Percentiles rank a stretch among this genome's conserved stretches.
These are phyloP conservation scores for Larix kaempferi DNA, from an alignment of 75 land plant genomes.

Conservation along the genomic window DNA sequence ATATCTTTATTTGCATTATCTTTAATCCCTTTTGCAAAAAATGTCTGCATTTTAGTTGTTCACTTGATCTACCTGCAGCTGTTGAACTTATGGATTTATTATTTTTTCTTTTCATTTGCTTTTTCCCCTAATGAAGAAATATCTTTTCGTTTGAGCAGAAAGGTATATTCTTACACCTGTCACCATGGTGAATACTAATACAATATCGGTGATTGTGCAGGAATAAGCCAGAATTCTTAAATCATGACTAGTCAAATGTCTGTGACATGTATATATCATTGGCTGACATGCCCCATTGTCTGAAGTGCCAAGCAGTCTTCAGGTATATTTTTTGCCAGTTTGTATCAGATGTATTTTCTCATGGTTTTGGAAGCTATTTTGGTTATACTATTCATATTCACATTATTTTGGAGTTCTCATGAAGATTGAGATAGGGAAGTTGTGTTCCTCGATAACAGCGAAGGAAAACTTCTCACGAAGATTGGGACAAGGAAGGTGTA, in stretches of 20 bases:
- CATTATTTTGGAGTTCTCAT: background rate
- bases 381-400: background rate
- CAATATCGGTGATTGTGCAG: background rate
- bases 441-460: background rate
- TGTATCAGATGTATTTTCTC: background rate
- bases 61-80: background rate
- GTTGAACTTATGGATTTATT: background rate
- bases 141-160: background rate
- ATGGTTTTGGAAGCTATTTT: background rate
- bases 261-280: background rate
- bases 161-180: background rate
- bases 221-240: slow-evolving; percentile 7
- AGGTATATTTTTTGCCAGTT: slow-evolving; percentile 6
- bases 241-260: background rate
- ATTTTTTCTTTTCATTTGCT: too few species aligned
- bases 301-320: background rate
- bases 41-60: background rate
- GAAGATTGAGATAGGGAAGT: background rate
- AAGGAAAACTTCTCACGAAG: background rate
- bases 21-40: background rate
- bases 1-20: background rate
- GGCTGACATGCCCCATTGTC: background rate
- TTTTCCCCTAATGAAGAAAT: background rate
- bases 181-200: background rate
- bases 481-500: background rate